A percentile compares a stretch with the other conserved stretches of the same genome.
Conservation (phyloP, 2,329 filamentous ascomycete genomes). For the Pseudopithomyces maydicus region DNA sequence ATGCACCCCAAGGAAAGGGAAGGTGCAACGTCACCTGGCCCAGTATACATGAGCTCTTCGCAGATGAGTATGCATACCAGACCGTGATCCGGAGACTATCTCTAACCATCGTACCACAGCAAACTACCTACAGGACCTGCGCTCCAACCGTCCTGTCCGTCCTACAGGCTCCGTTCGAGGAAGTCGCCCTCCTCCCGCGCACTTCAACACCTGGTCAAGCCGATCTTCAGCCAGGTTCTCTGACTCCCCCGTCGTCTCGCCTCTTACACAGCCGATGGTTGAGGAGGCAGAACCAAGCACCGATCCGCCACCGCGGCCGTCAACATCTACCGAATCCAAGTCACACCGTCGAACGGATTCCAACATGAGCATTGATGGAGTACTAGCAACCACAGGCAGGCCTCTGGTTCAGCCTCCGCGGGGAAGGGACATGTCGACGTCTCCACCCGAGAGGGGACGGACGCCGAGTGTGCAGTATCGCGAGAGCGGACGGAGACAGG, state of each 20-base stretch:
- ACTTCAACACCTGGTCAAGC: constrained; percentile 47
- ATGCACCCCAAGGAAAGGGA: constrained; percentile 46
- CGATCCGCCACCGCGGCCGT: constrained; percentile 21
- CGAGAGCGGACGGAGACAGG: constrained; percentile 75
- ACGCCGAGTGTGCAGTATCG: constrained; percentile 70
- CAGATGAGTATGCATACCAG: constrained; percentile 44
- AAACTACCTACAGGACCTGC: constrained; percentile 72
- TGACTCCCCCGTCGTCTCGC: constrained; percentile 31
- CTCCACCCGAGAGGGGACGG: constrained; percentile 46
- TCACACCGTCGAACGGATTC: constrained; percentile 37
- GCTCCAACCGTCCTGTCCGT: constrained; percentile 68
- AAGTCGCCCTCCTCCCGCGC: constrained; percentile 63
- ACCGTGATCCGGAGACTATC: constrained; percentile 14
- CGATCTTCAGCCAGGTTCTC: constrained; percentile 27
- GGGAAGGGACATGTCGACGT: constrained; percentile 49
- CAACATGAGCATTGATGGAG: constrained; percentile 35
- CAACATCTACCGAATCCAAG: constrained; percentile 25
- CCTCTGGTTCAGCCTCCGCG: constrained; percentile 42
- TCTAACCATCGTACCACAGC: constrained; percentile 54
- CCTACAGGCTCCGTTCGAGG: constrained; percentile 65
- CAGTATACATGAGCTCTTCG: constrained; percentile 41
- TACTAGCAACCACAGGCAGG: constrained; percentile 30
- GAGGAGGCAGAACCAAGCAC: constrained; percentile 29
- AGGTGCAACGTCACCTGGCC: constrained; percentile 41
- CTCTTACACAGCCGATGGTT: constrained; percentile 29